These are phyloP conservation scores for Leccinum imitatum DNA, from an alignment of 768 basidiomycete genomes.

Conservation along the genomic window DNA sequence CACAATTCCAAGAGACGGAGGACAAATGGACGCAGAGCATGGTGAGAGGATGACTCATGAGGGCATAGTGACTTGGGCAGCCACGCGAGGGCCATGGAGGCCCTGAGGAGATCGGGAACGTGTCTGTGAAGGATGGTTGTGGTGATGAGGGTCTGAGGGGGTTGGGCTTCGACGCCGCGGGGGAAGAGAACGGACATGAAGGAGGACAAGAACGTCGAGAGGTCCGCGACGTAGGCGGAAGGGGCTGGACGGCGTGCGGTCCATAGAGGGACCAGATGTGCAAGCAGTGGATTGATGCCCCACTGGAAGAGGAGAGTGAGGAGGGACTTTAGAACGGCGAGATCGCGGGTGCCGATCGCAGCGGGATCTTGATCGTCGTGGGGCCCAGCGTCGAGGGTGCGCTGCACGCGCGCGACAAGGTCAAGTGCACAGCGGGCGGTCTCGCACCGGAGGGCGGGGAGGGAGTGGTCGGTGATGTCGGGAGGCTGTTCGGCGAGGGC, in stretches of 20 bases:
- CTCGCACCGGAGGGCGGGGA: conserved; percentile 47
- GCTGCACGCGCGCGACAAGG: conserved; percentile 49
- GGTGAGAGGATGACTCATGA: conserved; percentile 39
- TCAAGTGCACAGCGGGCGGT: conserved; percentile 58
- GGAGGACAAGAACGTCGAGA: conserved; percentile 41
- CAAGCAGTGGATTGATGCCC: conserved; percentile 58
- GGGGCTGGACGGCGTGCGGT: conserved; percentile 16
- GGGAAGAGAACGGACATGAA: conserved; percentile 56
- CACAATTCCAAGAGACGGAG: conserved; percentile 65
- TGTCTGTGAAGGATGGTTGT: conserved; percentile 60
- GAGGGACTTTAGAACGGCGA: conserved; percentile 59
- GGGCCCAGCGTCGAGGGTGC: conserved; percentile 32
- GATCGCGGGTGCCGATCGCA: conserved; percentile 64
- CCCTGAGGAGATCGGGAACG: conserved; percentile 54
- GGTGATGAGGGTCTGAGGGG: conserved; percentile 59
- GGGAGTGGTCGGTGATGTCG: conserved; percentile 12
- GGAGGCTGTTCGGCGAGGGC: conserved; percentile 15
- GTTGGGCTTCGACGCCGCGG: conserved; percentile 42
- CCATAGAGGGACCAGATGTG: conserved; percentile 43
- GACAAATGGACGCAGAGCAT: conserved; percentile 49
- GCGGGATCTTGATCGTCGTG: background rate
- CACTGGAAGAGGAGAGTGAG: conserved; percentile 71
- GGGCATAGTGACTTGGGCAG: conserved; percentile 52
- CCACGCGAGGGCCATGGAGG: conserved; percentile 71
- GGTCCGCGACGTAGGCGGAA: conserved; percentile 43